A percentile compares a stretch with the other conserved stretches of the same genome.
These are phyloP conservation scores for Metarhizium album DNA, from an alignment of 2,329 filamentous ascomycete species.

Conservation along the genomic window DNA sequence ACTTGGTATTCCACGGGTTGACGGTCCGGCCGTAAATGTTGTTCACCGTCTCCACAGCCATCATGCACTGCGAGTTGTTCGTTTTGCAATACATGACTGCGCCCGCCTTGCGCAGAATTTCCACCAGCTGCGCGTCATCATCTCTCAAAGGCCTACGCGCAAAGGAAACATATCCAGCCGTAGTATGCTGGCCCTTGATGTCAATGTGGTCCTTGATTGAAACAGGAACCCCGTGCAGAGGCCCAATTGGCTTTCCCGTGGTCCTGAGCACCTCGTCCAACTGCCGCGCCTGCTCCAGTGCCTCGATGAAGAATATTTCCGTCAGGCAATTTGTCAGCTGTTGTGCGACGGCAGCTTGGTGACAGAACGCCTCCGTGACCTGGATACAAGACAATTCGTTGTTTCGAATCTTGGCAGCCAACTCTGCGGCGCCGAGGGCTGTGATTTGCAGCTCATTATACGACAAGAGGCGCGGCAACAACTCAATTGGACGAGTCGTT, in stretches of 20 bases:
- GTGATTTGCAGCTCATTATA: conserved; percentile 14
- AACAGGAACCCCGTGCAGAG: conserved; percentile 52
- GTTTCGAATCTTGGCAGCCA: conserved; percentile 10
- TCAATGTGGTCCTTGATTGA: conserved; percentile 16
- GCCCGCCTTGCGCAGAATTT: conserved; percentile 5
- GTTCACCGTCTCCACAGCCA: conserved; percentile 47
- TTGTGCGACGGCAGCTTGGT: conserved; percentile 18
- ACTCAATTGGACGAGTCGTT: conserved; percentile 6
- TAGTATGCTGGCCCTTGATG: conserved; percentile 6
- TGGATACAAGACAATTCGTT: conserved; percentile 13
- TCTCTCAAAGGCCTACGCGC: conserved; percentile 16
- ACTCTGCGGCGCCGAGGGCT: conserved; percentile 7
- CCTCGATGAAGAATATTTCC: conserved; percentile 39
- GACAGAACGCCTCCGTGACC: conserved; percentile 16
- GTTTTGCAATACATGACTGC: conserved; percentile 53
- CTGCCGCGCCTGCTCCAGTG: conserved; percentile 29
- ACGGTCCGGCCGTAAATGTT: conserved; percentile 53
- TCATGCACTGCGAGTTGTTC: conserved; percentile 51
- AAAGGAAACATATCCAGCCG: conserved; percentile 16
- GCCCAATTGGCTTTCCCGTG: conserved; percentile 15
- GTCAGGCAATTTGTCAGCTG: conserved; percentile 29
- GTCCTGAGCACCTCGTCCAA: conserved; percentile 28
- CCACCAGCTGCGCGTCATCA: conserved; percentile 4
- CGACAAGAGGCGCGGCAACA: conserved; percentile 8
- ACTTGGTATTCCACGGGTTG: conserved; percentile 50